Evolutionary conservation across 371 early-diverging fungal genomes (phyloP), one percentile per base, ranked within the genome.

Genomic region (Basidiobolus heterosporus): DNA sequence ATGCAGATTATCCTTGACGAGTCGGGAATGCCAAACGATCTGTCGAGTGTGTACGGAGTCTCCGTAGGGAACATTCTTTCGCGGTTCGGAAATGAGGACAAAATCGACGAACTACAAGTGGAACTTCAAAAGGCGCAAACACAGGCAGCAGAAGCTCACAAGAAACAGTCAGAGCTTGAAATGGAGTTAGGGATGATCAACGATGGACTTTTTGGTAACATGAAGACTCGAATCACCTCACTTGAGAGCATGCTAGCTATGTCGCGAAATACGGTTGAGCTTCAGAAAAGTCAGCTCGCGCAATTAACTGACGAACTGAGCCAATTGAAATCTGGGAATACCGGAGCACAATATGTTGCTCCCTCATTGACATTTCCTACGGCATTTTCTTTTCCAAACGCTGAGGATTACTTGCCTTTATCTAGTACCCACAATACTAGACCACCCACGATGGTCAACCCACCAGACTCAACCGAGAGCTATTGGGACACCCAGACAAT

Each of bases 1-100:
- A 78, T 83, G 6, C 82, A 88, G 46, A 75, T 89, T 1, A 83
- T 88, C 8, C 67, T 88, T 53, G 85, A 89, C 45, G 65, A 81
- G 21, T 74, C 77, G 47, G 81, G 75, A 1, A 58, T 79, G 19
- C 69, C 80, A 0, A 78, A 79, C 20, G 72, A 76, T 40, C 70
- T 69, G 21, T 56, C 69, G 0, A 54, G 47, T 7, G 56, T 60
- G 5, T 66, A 62, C 56, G 69, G 37, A 45, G 69, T 77, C 48
- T 78, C 78, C 9, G 86, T 89, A 4, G 71, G 70, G 3, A 67
- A 72, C 11, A 58, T 89, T 36, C 71, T 89, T 38, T 73, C 78
- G 47, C 80, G 79, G 48, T 78, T 86, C 54, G 84, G 79, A 1
- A 81, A 84, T 44, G 80, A 84, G 57, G 89, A 88, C 59, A 76